These are phyloP conservation scores for Ceratobasidium sp. DNA, from an alignment of 1,284 basidiomycete species.

Conservation along the genomic window DNA sequence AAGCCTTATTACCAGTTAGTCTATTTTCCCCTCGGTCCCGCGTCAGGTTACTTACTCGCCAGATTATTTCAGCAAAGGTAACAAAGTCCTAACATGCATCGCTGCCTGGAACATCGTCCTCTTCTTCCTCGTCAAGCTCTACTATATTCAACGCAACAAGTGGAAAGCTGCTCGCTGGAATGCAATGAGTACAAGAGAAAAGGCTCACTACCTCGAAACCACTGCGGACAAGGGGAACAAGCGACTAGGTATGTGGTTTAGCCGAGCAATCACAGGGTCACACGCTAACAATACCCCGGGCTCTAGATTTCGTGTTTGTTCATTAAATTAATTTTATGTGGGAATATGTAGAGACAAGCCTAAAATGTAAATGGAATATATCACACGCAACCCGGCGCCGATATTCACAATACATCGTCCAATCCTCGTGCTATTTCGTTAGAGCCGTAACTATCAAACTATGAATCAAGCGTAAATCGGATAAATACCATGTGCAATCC, in stretches of 20 bases:
- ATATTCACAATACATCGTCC: constrained; percentile 33
- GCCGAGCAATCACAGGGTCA: not conserved
- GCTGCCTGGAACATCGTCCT: constrained; percentile 37
- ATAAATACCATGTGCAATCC: constrained; percentile 10
- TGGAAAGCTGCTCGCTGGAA: constrained; percentile 43
- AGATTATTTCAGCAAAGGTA: constrained; percentile 29
- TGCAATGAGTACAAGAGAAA: constrained; percentile 40
- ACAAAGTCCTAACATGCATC: constrained; percentile 35
- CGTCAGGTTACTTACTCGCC: not conserved
- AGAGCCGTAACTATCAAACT: not conserved
- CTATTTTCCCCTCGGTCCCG: not conserved
- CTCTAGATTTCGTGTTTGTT: too few species aligned
- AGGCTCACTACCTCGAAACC: constrained; percentile 45
- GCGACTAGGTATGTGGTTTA: constrained; percentile 20
- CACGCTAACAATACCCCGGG: not conserved
- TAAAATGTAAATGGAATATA: not conserved
- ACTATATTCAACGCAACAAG: constrained; percentile 42
- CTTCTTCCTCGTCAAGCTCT: constrained; percentile 41
- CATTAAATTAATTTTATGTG: too few species aligned
- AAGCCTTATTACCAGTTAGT: constrained; percentile 41
- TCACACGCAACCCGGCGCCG: constrained; percentile 11
- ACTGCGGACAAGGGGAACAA: constrained; percentile 44
- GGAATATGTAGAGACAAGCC: too few species aligned
- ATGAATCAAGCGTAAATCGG: constrained; percentile 10
- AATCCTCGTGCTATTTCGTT: not conserved